These are phyloP conservation scores for Diospyros lotus DNA, from an alignment of 148 eudicot genomes.

Conservation along the genomic window DNA sequence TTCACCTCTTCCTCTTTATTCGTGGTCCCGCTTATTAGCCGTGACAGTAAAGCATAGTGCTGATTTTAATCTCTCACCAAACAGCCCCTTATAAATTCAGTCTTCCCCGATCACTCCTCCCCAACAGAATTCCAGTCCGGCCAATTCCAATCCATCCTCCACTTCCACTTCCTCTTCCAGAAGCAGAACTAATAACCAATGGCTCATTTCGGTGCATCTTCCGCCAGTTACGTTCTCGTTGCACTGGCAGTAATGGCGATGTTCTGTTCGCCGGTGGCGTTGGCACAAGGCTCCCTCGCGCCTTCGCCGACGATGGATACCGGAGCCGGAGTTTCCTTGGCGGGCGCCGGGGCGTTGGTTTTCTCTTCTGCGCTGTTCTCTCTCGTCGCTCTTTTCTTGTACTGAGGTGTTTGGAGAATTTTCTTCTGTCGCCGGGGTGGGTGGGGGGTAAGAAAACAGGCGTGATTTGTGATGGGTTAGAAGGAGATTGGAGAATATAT, in stretches of 20 bases:
- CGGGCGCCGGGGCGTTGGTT: not conserved
- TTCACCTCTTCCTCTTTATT: not conserved
- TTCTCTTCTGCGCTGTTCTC: not conserved
- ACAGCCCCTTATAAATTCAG: too few relatives aligned
- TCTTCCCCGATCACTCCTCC: not conserved
- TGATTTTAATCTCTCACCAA: too few relatives aligned
- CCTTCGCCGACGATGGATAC: not conserved
- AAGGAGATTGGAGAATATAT: too few relatives aligned
- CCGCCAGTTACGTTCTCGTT: not conserved
- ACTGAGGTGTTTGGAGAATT: not conserved
- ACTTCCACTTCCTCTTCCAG: not conserved
- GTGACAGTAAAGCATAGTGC: not conserved
- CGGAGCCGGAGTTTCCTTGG: not conserved
- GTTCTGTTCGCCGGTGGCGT: not conserved
- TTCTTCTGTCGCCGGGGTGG: too few relatives aligned
- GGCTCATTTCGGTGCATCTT: constrained; percentile 1
- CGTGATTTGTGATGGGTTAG: too few relatives aligned
- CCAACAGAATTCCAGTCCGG: not conserved
- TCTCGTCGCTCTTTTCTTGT: not conserved
- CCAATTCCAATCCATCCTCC: not conserved
- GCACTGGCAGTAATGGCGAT: constrained; percentile 1
- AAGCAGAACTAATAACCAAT: not conserved
- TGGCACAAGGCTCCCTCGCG: not conserved
- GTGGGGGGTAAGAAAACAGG: too few relatives aligned
- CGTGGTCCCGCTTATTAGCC: not conserved